These are phyloP conservation scores for Myriosclerotinia duriaeana DNA, from an alignment of 2,329 filamentous ascomycete species.

Conservation along the genomic window DNA sequence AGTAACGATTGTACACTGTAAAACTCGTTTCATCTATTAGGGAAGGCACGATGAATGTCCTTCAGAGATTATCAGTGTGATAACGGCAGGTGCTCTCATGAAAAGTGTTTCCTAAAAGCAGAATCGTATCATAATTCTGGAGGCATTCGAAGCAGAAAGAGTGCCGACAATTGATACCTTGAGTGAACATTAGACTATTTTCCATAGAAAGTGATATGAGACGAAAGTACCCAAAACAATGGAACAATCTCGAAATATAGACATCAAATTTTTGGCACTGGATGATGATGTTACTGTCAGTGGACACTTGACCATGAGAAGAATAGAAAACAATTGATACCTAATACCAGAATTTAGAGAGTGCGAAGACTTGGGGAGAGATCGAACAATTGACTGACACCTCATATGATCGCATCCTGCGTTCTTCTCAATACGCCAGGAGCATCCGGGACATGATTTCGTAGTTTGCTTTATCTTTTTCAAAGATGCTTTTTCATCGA, in stretches of 20 bases:
- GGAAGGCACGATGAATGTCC: neutral
- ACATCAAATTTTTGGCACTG: neutral
- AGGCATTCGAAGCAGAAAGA: neutral
- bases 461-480: constrained; percentile 11
- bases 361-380: neutral
- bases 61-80: neutral
- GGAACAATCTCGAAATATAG: neutral
- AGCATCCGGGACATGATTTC: constrained; percentile 8
- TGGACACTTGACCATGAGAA: neutral
- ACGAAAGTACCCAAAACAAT: neutral
- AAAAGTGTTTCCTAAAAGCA: neutral
- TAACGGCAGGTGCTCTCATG: constrained; percentile 13
- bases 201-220: neutral
- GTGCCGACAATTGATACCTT: neutral
- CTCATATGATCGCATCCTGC: neutral
- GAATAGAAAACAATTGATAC: neutral
- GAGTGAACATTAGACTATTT: neutral
- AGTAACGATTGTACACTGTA: neutral
- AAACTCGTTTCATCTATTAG: neutral
- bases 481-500: neutral
- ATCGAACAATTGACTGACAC: neutral
- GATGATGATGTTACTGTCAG: neutral
- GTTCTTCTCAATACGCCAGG: neutral
- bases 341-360: neutral
- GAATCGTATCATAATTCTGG: neutral